phyloP scores from a whole-genome alignment of 2,329 filamentous ascomycete genomes.

The Colletotrichum coccodes region DNA sequence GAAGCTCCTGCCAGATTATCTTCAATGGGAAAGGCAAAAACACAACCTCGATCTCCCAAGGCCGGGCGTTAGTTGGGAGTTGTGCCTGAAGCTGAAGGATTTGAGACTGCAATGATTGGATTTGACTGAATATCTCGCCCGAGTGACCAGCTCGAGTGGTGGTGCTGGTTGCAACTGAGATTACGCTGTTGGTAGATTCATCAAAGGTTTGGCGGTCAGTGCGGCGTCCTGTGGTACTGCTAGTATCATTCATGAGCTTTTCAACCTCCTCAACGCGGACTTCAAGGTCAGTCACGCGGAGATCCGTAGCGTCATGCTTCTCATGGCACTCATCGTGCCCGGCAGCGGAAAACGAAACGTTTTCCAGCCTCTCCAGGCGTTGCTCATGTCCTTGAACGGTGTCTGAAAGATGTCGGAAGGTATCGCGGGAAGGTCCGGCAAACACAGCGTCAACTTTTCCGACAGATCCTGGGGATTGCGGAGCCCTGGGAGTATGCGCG shows the following conservation, averaged over 20 bases:
- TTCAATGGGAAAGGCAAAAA: conserved; percentile 76
- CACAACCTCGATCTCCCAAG: conserved; percentile 82
- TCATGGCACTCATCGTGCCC: conserved; percentile 77
- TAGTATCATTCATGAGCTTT: conserved; percentile 59
- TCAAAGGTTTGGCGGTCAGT: conserved; percentile 50
- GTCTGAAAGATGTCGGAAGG: conserved; percentile 58
- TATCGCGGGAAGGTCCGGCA: conserved; percentile 42
- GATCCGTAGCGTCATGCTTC: conserved; percentile 73
- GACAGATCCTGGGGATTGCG: conserved; percentile 22
- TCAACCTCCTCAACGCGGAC: conserved; percentile 69
- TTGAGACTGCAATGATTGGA: conserved; percentile 61
- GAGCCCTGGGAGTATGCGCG: conserved; percentile 37
- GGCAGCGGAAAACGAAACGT: conserved; percentile 72
- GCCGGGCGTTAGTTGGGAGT: conserved; percentile 69
- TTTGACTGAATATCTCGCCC: conserved; percentile 59
- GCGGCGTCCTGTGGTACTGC: conserved; percentile 50
- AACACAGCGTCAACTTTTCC: conserved; percentile 30
- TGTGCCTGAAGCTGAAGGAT: conserved; percentile 67
- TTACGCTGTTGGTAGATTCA: conserved; percentile 56
- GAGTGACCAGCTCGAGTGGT: conserved; percentile 51
- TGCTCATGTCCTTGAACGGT: conserved; percentile 70
- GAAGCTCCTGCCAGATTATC: conserved; percentile 62
- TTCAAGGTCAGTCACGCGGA: conserved; percentile 76
- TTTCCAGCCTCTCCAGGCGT: conserved; percentile 76
- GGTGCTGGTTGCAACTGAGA: conserved; percentile 56